These are phyloP conservation scores for Sporopachydermia cereana DNA, from an alignment of 1,139 yeast species.

Conservation along the genomic window DNA sequence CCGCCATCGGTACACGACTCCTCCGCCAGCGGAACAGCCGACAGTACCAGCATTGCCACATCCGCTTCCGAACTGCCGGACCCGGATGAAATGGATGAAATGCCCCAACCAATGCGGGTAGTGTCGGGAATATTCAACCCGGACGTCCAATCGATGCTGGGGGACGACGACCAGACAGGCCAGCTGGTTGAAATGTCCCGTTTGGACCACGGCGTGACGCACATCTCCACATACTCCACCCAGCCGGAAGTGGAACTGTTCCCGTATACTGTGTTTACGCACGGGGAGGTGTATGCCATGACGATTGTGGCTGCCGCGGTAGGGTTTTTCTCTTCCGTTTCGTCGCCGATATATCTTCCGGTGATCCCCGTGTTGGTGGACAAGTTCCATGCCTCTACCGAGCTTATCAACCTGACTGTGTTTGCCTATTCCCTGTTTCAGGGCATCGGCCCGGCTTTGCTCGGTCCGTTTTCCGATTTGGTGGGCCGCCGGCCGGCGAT, in stretches of 20 bases:
- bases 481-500: slow-evolving; percentile 61
- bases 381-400: slow-evolving; percentile 41
- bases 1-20: too few species aligned
- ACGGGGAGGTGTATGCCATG: slow-evolving; percentile 25
- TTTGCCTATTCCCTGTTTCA: slow-evolving; percentile 64
- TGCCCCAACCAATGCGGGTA: neutral
- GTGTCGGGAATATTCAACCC: neutral
- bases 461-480: slow-evolving; percentile 44
- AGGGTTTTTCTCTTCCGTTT: slow-evolving; percentile 52
- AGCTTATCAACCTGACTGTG: slow-evolving; percentile 50
- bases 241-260: neutral
- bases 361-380: slow-evolving; percentile 44
- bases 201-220: neutral
- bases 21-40: too few species aligned
- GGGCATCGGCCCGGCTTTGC: slow-evolving; percentile 48
- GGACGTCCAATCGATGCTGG: neutral
- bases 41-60: too few species aligned
- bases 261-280: slow-evolving; percentile 26
- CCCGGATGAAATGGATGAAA: neutral
- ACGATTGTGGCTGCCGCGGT: slow-evolving; percentile 31
- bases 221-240: neutral
- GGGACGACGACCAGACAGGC: neutral
- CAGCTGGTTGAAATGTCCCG: neutral
- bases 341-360: slow-evolving; percentile 65
- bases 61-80: neutral